A percentile compares a stretch with the other conserved stretches of the same genome.
Evolutionary conservation across 2,329 filamentous ascomycete species (phyloP).

Genomic region (Alternaria infectoria): DNA sequence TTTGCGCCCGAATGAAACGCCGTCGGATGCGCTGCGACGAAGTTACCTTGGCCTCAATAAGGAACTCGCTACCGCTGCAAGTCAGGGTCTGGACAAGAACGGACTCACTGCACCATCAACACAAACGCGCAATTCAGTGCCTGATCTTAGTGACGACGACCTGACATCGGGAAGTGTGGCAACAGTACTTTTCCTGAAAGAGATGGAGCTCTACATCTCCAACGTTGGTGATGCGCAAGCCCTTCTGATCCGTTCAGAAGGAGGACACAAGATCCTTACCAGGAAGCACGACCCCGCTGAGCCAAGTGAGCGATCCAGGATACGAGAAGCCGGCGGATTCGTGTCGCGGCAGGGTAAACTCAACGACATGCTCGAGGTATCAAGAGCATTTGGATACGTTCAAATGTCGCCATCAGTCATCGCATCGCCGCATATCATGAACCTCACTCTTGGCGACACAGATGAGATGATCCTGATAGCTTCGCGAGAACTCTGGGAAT

Average conservation of each 20-base stretch:
- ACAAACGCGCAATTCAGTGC: constrained; percentile 71
- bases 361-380: constrained; percentile 90
- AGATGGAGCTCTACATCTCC: constrained; percentile 89
- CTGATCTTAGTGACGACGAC: constrained; percentile 86
- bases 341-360: constrained; percentile 93
- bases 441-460: constrained; percentile 79
- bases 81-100: constrained; percentile 77
- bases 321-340: constrained; percentile 92
- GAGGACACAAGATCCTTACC: constrained; percentile 81
- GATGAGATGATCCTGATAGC: constrained; percentile 94
- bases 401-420: constrained; percentile 92
- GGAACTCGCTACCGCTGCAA: constrained; percentile 84
- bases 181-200: constrained; percentile 87
- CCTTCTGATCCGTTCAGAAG: constrained; percentile 91
- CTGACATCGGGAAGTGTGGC: constrained; percentile 89
- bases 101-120: constrained; percentile 46
- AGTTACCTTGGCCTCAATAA: constrained; percentile 92
- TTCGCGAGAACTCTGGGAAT: constrained; percentile 94
- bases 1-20: constrained; percentile 73
- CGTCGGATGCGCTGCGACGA: constrained; percentile 81
- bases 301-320: constrained; percentile 80
- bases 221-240: constrained; percentile 96
- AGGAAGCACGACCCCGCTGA: constrained; percentile 94
- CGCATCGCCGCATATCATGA: constrained; percentile 82
- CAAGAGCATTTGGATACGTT: constrained; percentile 92